A percentile compares a stretch with the other conserved stretches of the same genome.
Evolutionary conservation across 768 basidiomycete genomes (phyloP).

Genomic region (Boletus fagicola): DNA sequence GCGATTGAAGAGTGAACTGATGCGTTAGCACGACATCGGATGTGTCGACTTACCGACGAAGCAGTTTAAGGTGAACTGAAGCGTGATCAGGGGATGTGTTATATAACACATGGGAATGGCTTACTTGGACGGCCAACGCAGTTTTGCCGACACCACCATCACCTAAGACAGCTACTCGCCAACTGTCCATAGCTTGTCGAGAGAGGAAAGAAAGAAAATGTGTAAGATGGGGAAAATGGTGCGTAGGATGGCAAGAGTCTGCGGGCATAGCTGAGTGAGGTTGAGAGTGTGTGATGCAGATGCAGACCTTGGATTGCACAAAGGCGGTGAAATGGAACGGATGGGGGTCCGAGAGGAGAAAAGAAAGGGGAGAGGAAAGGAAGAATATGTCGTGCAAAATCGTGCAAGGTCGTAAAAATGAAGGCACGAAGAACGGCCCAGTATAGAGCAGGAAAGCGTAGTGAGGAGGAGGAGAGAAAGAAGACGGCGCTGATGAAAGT

Average conservation of each 20-base stretch:
- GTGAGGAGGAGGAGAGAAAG: conserved; percentile 26
- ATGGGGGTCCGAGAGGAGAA: conserved; percentile 28
- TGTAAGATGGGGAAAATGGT: conserved; percentile 32
- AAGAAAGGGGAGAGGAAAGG: conserved; percentile 39
- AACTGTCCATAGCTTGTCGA: conserved; percentile 74
- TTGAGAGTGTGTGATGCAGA: conserved; percentile 22
- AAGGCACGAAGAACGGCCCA: conserved; percentile 31
- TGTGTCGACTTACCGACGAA: conserved; percentile 75
- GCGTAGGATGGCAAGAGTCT: conserved; percentile 18
- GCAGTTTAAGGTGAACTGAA: conserved; percentile 92
- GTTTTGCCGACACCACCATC: conserved; percentile 99
- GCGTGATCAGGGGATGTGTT: conserved; percentile 12
- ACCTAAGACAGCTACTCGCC: conserved; percentile 94
- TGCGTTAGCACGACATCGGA: conserved; percentile 10
- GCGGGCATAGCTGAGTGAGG: conserved; percentile 14
- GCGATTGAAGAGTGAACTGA: conserved; percentile 19
- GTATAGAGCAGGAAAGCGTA: conserved; percentile 25
- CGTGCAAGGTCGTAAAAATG: conserved; percentile 65
- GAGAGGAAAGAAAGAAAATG: conserved; percentile 17
- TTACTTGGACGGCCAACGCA: conserved; percentile 89
- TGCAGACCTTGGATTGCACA: conserved; percentile 31
- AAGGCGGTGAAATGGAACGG: conserved; percentile 30
- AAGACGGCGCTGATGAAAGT: conserved; percentile 36
- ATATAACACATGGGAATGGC: conserved; percentile 23
- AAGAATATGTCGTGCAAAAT: conserved; percentile 63